These are phyloP conservation scores for Botrytis squamosa DNA, from an alignment of 2,329 filamentous ascomycete genomes.

Conservation along the genomic window DNA sequence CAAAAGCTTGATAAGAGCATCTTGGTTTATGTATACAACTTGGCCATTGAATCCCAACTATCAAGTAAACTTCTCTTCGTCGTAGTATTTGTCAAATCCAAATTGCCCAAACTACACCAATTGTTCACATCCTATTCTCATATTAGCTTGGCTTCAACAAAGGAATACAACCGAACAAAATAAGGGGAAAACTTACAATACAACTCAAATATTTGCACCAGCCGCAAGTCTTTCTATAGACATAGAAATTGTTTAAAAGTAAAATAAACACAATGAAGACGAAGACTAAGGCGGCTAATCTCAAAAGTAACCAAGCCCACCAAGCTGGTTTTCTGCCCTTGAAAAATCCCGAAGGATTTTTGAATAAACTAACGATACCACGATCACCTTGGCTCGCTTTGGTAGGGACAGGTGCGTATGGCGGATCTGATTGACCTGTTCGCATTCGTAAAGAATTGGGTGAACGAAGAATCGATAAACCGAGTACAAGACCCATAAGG, in stretches of 20 bases:
- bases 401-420: constrained; percentile 67
- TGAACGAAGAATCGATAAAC: constrained; percentile 84
- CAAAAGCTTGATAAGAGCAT: neutral
- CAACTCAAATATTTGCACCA: constrained; percentile 98
- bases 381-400: constrained; percentile 34
- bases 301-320: constrained; percentile 96
- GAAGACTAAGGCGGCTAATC: constrained; percentile 73
- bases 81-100: constrained; percentile 26
- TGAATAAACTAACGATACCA: constrained; percentile 48
- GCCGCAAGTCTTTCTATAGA: constrained; percentile 68
- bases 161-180: neutral
- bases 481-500: constrained; percentile 83
- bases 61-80: constrained; percentile 33
- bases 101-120: constrained; percentile 57
- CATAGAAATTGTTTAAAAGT: constrained; percentile 88
- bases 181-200: constrained; percentile 61
- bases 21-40: constrained; percentile 23
- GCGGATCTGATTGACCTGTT: constrained; percentile 65
- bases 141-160: constrained; percentile 23
- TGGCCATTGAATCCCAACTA: constrained; percentile 31
- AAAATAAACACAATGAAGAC: constrained; percentile 84
- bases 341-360: constrained; percentile 75
- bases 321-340: constrained; percentile 88
- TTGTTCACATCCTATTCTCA: constrained; percentile 72
- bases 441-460: constrained; percentile 75